phyloP scores from a whole-genome alignment of 2,329 filamentous ascomycete species.

The Cryphonectria carpinicola region DNA sequence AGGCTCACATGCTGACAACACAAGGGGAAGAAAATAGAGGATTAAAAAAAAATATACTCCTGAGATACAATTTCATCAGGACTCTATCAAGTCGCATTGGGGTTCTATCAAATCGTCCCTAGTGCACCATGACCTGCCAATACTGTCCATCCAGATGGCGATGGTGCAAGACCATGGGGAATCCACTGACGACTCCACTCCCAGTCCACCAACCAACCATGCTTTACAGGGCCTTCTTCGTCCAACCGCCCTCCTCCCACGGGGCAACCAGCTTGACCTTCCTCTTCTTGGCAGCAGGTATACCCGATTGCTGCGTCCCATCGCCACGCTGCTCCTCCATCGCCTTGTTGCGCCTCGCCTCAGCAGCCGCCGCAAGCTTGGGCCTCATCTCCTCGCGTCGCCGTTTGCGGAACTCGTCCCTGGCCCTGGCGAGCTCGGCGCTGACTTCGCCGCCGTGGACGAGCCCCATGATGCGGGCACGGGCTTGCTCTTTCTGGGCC shows the following conservation, averaged over 20 bases:
- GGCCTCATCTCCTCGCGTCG: slow-evolving; percentile 26
- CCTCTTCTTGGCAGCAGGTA: slow-evolving; percentile 10
- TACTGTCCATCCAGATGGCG: no score
- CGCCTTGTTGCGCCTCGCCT: slow-evolving; percentile 15
- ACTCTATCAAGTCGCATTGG: no score
- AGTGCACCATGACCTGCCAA: no score
- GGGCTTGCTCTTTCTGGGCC: slow-evolving; percentile 20
- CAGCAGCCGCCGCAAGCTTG: slow-evolving; percentile 23
- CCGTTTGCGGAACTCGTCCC: slow-evolving; percentile 25
- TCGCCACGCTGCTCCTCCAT: slow-evolving; percentile 3
- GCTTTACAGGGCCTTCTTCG: slow-evolving; percentile 9
- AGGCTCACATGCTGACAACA: neutral
- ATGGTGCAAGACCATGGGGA: neutral
- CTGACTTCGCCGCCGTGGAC: slow-evolving; percentile 28
- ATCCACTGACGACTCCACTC: neutral
- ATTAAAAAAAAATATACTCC: neutral
- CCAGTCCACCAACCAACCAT: neutral
- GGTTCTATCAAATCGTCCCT: no score
- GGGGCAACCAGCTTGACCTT: slow-evolving; percentile 26
- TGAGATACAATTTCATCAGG: no score
- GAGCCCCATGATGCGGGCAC: slow-evolving; percentile 25
- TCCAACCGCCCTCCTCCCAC: slow-evolving; percentile 24
- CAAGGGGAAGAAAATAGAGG: no score
- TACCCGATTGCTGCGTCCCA: neutral
- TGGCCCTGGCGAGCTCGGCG: slow-evolving; percentile 22